These are phyloP conservation scores for Phytophthora agathidicida DNA, from an alignment of 352 stramenopile genomes.

Conservation along the genomic window DNA sequence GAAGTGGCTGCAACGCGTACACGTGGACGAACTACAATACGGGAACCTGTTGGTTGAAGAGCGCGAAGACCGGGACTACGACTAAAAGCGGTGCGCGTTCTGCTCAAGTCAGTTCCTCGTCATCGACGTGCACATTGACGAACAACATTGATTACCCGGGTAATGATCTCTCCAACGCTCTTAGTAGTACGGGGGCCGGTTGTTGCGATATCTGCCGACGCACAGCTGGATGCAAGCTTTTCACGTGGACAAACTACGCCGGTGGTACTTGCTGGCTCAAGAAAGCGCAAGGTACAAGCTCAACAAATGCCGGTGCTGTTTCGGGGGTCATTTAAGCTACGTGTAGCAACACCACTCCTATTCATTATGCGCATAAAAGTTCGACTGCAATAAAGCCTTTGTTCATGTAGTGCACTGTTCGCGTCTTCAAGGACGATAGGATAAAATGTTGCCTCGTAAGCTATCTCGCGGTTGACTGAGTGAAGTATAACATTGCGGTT, in stretches of 20 bases:
- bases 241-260: slow-evolving; percentile 58
- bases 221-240: slow-evolving; percentile 41
- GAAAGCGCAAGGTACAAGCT: slow-evolving; percentile 18
- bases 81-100: slow-evolving; percentile 19
- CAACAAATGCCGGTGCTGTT: slow-evolving; percentile 24
- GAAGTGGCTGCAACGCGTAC: slow-evolving; percentile 42
- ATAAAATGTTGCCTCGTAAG: slow-evolving; percentile 3
- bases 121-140: slow-evolving; percentile 28
- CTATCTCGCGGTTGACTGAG: slow-evolving; percentile 9
- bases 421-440: slow-evolving; percentile 14
- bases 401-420: slow-evolving; percentile 5
- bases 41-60: slow-evolving; percentile 72
- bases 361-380: neutral
- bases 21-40: slow-evolving; percentile 56
- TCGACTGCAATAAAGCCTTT: neutral
- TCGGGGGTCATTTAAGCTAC: slow-evolving; percentile 29
- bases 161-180: slow-evolving; percentile 41
- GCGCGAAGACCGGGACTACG: slow-evolving; percentile 24
- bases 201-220: slow-evolving; percentile 39
- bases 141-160: slow-evolving; percentile 41
- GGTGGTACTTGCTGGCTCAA: slow-evolving; percentile 71
- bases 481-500: slow-evolving; percentile 10
- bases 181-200: slow-evolving; percentile 18
- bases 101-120: slow-evolving; percentile 10
- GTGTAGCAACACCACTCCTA: too few relatives aligned